Conservation (phyloP, 257 asterid genomes). For the Fraxinus excelsior region DNA sequence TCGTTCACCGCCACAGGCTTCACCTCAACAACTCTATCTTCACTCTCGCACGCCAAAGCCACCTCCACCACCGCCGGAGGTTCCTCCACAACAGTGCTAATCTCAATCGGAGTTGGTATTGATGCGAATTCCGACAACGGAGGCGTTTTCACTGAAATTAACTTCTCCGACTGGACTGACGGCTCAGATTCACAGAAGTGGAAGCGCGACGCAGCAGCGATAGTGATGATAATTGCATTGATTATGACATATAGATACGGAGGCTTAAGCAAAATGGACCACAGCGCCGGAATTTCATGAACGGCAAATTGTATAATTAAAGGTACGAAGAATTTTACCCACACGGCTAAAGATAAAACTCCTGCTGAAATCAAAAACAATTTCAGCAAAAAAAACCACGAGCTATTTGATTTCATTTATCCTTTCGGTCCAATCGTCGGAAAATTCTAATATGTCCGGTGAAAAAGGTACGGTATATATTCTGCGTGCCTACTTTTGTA, state of each 20-base stretch:
- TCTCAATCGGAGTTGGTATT: not conserved
- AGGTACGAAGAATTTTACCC: slow-evolving; percentile 2
- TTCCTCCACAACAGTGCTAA: not conserved
- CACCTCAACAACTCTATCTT: not conserved
- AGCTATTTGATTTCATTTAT: not conserved
- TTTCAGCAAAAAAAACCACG: slow-evolving; percentile 13
- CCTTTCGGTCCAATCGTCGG: not conserved
- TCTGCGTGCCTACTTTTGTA: not conserved
- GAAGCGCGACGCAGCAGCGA: slow-evolving; percentile 33
- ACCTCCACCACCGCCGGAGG: not conserved
- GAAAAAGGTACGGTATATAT: not conserved
- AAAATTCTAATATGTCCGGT: not conserved
- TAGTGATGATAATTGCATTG: slow-evolving; percentile 33
- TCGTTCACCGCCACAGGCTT: slow-evolving; percentile 1
- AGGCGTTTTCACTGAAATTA: slow-evolving; percentile 9
- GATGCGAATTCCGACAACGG: not conserved
- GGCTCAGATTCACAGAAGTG: not conserved
- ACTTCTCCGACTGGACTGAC: slow-evolving; percentile 2
- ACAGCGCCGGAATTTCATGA: slow-evolving; percentile 19
- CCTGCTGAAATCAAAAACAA: slow-evolving; percentile 10
- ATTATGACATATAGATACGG: slow-evolving; percentile 33
- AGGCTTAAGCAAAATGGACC: slow-evolving; percentile 26
- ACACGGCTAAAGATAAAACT: slow-evolving; percentile 1
- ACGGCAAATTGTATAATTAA: not conserved
- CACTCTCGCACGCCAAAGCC: not conserved